phyloP scores from a whole-genome alignment of 228 moss, liverwort and hornwort species.

The Sphagnum magellanicum region DNA sequence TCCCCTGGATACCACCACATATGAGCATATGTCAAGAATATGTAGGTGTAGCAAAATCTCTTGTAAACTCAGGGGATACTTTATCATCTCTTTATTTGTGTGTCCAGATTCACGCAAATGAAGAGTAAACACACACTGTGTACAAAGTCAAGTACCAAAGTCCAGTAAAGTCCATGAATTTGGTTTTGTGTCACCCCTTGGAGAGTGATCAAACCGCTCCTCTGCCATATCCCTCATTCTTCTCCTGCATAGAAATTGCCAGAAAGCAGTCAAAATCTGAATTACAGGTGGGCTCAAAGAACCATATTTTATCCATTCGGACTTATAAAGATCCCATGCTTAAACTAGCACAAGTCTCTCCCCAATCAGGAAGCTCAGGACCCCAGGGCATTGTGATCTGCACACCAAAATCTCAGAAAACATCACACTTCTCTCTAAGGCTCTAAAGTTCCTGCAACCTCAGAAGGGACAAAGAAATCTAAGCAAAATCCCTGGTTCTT shows the following conservation, averaged over 20 bases:
- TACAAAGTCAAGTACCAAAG: conserved; percentile 36
- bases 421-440: too few relatives aligned
- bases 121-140: not conserved
- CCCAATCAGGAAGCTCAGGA: too few relatives aligned
- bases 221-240: conserved; percentile 71
- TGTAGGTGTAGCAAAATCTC: not conserved
- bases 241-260: conserved; percentile 22
- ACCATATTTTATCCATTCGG: too few relatives aligned
- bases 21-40: not conserved
- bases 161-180: conserved; percentile 85
- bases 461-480: too few relatives aligned
- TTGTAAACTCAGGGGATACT: not conserved
- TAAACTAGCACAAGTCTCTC: too few relatives aligned
- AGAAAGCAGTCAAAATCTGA: too few relatives aligned
- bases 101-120: not conserved
- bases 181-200: conserved; percentile 69
- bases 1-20: conserved; percentile 38
- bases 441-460: too few relatives aligned
- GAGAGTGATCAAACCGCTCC: conserved; percentile 53
- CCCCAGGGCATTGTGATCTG: too few relatives aligned
- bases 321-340: too few relatives aligned
- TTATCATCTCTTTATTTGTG: not conserved
- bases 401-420: too few relatives aligned
- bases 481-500: too few relatives aligned
- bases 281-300: too few relatives aligned